phyloP scores from a whole-genome alignment of 306 rosid genomes.

The Prunus campanulata region DNA sequence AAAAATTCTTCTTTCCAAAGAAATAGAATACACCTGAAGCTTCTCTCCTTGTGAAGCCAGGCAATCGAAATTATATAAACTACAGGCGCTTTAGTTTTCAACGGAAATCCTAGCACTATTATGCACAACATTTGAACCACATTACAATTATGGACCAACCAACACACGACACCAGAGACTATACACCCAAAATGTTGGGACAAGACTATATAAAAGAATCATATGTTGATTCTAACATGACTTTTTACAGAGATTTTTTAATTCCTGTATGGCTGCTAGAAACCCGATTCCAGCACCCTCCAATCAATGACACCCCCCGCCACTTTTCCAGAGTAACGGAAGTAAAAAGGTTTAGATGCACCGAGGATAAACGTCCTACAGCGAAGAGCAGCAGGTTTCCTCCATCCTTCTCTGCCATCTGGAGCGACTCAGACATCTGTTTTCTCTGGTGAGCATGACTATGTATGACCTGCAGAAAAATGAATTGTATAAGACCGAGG shows the following conservation, averaged over 20 bases:
- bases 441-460: conserved; percentile 82
- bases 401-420: conserved; percentile 70
- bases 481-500: neutral
- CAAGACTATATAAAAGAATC: conserved; percentile 67
- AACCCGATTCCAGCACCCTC: conserved; percentile 70
- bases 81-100: conserved; percentile 29
- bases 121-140: conserved; percentile 67
- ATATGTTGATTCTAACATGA: conserved; percentile 72
- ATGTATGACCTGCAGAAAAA: conserved; percentile 72
- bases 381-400: conserved; percentile 63
- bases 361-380: conserved; percentile 42
- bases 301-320: conserved; percentile 53
- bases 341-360: conserved; percentile 61
- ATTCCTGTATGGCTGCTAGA: conserved; percentile 60
- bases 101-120: conserved; percentile 50
- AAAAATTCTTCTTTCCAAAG: conserved; percentile 3
- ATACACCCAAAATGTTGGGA: conserved; percentile 74
- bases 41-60: conserved; percentile 50
- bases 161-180: conserved; percentile 57
- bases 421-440: conserved; percentile 72
- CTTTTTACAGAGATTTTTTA: conserved; percentile 41
- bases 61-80: conserved; percentile 47
- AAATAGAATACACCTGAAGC: conserved; percentile 47
- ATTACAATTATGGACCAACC: conserved; percentile 50
- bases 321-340: conserved; percentile 52